These are phyloP conservation scores for Jatropha podagrica DNA, from an alignment of 441 rosid genomes.

Conservation along the genomic window DNA sequence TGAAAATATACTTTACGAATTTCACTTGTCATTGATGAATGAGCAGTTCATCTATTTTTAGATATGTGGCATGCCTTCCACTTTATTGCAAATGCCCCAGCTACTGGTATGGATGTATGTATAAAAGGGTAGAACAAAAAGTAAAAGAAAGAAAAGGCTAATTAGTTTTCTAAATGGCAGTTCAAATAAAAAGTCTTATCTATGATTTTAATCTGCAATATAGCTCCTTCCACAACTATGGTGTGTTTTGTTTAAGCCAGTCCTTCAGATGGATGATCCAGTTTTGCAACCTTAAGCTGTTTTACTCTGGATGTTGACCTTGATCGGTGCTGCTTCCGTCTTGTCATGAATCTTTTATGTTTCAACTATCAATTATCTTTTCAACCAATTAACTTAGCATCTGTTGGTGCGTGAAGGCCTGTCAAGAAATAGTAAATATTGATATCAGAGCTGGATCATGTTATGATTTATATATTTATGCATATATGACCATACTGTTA, in stretches of 20 bases:
- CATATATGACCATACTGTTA: background rate
- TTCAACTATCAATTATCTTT: background rate
- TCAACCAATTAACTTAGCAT: background rate
- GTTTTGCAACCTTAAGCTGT: background rate
- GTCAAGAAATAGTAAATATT: background rate
- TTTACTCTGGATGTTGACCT: background rate
- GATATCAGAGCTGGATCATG: background rate
- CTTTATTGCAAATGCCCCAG: slow-evolving; percentile 3
- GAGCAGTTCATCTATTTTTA: background rate
- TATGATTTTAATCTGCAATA: background rate
- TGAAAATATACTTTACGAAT: slow-evolving; percentile 11
- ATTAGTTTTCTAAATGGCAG: background rate
- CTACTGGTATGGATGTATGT: background rate
- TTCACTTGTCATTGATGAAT: slow-evolving; percentile 12
- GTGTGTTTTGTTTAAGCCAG: background rate
- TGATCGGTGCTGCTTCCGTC: background rate
- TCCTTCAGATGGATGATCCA: background rate
- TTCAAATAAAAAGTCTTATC: background rate
- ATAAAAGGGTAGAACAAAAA: background rate
- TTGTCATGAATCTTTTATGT: background rate
- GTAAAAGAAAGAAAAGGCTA: background rate
- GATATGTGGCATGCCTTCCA: background rate
- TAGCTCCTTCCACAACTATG: background rate
- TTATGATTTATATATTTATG: background rate
- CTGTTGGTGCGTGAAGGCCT: background rate